These are phyloP conservation scores for Punica granatum DNA, from an alignment of 345 rosid genomes.

Conservation along the genomic window DNA sequence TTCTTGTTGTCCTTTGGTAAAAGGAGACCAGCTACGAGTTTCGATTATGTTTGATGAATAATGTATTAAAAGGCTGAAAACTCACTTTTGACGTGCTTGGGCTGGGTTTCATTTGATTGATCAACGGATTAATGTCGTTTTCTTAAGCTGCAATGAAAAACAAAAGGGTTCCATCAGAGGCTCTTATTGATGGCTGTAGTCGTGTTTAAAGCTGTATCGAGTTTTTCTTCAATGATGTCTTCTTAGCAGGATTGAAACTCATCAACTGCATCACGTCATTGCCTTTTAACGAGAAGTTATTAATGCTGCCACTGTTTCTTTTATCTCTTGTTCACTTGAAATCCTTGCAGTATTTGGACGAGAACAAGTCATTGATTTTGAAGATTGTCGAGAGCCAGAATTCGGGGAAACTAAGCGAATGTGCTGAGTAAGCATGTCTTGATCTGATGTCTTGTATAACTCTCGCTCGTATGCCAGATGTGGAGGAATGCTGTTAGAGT, in stretches of 20 bases:
- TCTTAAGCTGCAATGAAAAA: background rate
- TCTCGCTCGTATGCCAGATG: background rate
- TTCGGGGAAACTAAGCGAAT: constrained; percentile 84
- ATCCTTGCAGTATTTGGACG: constrained; percentile 82
- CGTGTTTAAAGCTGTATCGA: background rate
- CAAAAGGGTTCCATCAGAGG: background rate
- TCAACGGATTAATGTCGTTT: background rate
- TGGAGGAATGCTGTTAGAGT: background rate
- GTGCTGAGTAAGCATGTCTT: constrained; percentile 77
- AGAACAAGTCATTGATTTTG: constrained; percentile 98
- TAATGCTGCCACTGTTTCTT: background rate
- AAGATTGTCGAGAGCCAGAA: constrained; percentile 99
- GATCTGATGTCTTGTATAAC: background rate
- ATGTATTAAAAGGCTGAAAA: background rate
- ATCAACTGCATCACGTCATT: background rate
- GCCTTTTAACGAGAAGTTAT: background rate
- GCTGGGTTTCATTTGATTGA: too few species aligned
- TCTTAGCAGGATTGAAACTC: background rate
- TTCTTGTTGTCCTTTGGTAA: too few species aligned
- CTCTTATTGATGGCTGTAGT: background rate
- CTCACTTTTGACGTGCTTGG: background rate
- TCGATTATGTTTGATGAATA: background rate
- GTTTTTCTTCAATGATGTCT: background rate
- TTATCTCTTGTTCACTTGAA: background rate
- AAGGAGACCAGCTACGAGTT: background rate